Conservation (phyloP, 768 basidiomycete species). For the Lentinus brumalis region DNA sequence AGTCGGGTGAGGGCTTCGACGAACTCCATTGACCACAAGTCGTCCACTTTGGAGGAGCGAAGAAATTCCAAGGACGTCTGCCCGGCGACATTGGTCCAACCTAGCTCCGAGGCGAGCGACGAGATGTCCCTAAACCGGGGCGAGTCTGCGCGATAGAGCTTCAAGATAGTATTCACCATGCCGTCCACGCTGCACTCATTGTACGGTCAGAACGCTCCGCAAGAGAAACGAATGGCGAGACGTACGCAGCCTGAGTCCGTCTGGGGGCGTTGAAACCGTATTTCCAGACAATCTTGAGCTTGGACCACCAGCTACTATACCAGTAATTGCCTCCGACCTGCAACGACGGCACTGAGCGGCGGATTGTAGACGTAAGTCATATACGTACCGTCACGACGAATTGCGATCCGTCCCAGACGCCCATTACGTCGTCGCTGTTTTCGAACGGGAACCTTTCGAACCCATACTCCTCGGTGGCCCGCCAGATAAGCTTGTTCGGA, state of each 20-base stretch:
- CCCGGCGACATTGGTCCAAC: conserved; percentile 50
- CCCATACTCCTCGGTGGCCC: conserved; percentile 82
- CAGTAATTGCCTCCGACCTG: conserved; percentile 36
- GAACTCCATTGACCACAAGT: conserved; percentile 68
- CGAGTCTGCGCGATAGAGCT: conserved; percentile 54
- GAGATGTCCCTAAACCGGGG: conserved; percentile 66
- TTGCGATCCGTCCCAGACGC: conserved; percentile 82
- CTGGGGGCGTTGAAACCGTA: conserved; percentile 71
- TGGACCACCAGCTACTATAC: conserved; percentile 63
- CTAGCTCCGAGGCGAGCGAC: conserved; percentile 52
- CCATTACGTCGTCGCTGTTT: conserved; percentile 51
- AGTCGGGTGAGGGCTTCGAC: conserved; percentile 81
- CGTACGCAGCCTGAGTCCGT: conserved; percentile 58
- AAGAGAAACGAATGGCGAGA: conserved; percentile 22
- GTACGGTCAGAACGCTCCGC: background rate
- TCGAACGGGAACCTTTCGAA: conserved; percentile 44
- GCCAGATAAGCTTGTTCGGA: conserved; percentile 68
- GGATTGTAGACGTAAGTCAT: conserved; percentile 6
- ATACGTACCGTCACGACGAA: conserved; percentile 63
- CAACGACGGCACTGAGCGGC: conserved; percentile 15
- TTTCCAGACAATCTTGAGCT: conserved; percentile 73
- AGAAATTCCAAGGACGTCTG: conserved; percentile 62
- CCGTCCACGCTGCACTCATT: conserved; percentile 48
- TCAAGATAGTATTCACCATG: conserved; percentile 54
- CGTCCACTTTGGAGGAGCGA: conserved; percentile 51